Evolutionary conservation across 495 filamentous ascomycete species (phyloP), one percentile per base, ranked within the genome.

Genomic region (Amorphotheca resinae): DNA sequence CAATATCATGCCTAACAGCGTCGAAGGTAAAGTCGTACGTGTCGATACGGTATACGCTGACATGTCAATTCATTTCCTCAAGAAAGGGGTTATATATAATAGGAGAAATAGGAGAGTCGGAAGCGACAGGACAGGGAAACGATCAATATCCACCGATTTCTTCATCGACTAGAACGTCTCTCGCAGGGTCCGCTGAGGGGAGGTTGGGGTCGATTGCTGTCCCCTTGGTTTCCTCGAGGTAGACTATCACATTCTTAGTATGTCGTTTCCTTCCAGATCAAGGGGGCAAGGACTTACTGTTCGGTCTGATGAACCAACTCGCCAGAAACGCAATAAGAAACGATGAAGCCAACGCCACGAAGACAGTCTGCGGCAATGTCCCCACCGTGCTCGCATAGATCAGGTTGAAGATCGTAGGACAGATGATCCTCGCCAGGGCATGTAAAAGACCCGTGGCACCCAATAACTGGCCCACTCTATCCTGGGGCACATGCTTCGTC

Each of bases 371-470:
- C 2, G 83, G 76, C 45, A 78, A 85, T 4, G 71, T 77, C 11
- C 69, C 74, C 4, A 95, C 83, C 0, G 91, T 98, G 15, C 65
- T 58, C 15, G 81, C 82, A 56, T 93, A 98, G 14, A 95, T 74
- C 16, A 83, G 67, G 55, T 87, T 91, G 58, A 94, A 93, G 7
- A 91, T 53, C 3, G 80, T 69, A 0, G 91, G 91, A 7, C 78
- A 77, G 11, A 93, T 55, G 7, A 98, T 73, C 26, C 87, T 70
- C 2, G 84, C 80, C 15, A 91, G 56, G 0, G 84, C 82, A 64
- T 95, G 91, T 46, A 98, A 59, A 38, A 96, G 60, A 0, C 93
- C 91, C 14, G 72, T 80, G 1, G 87, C 91, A 8, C 91, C 91
- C 2, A 98, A 71, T 38, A 98, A 62, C 56, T 87, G 79, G 0